Evolutionary conservation across 257 asterid species (phyloP).

Genomic region (Solanum chiquidenum): DNA sequence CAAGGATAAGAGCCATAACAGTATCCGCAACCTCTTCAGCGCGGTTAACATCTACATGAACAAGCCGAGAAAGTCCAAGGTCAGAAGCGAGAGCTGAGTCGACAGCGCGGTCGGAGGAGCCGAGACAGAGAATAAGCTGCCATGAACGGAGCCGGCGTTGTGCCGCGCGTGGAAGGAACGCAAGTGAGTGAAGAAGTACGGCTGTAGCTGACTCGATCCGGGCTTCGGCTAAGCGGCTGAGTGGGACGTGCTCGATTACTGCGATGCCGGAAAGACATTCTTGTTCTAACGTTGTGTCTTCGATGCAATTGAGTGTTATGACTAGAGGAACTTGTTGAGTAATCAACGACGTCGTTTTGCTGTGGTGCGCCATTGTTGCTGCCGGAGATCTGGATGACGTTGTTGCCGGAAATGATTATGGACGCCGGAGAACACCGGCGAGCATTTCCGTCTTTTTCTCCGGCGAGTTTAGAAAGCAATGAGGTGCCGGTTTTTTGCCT

Average conservation of each 20-base stretch:
- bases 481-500: background rate
- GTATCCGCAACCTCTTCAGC: slow-evolving; percentile 98
- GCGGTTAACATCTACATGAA: slow-evolving; percentile 87
- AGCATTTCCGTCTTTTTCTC: background rate
- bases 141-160: slow-evolving; percentile 94
- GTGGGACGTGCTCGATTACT: slow-evolving; percentile 75
- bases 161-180: slow-evolving; percentile 98
- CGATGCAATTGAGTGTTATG: slow-evolving; percentile 87
- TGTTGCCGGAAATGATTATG: background rate
- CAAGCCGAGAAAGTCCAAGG: slow-evolving; percentile 61
- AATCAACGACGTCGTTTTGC: slow-evolving; percentile 5
- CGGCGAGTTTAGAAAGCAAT: slow-evolving; percentile 1
- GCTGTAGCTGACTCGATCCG: slow-evolving; percentile 88
- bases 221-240: slow-evolving; percentile 74
- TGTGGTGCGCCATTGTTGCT: slow-evolving; percentile 38
- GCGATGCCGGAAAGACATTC: slow-evolving; percentile 74
- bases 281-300: slow-evolving; percentile 61
- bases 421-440: background rate
- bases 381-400: slow-evolving; percentile 24
- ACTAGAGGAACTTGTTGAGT: slow-evolving; percentile 50
- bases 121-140: slow-evolving; percentile 92
- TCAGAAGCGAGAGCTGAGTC: slow-evolving; percentile 86
- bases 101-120: slow-evolving; percentile 77
- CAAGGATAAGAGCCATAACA: slow-evolving; percentile 91
- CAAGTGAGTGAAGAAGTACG: slow-evolving; percentile 82